Base-by-base conservation (phyloP, 2,329 filamentous ascomycete species). In the Penicillium verrucosum region DNA sequence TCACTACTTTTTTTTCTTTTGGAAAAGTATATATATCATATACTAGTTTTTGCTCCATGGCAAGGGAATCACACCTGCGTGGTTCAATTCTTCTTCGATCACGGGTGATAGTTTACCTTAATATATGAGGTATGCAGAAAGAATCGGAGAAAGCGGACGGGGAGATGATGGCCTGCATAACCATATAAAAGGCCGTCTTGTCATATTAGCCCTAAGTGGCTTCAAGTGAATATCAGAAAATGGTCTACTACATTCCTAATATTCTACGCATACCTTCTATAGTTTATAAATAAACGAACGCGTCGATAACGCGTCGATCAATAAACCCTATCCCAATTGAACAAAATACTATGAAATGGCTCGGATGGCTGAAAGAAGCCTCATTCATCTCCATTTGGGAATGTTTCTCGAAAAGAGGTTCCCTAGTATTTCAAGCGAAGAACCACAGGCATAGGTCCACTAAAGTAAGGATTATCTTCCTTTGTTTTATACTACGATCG, bases 1-100 rank as follows among this genome's bases (percentile, higher is more conserved):
- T 72, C 70, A 72, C 32, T 34, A 57, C 5, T 62, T 70, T 32
- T 30, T 30, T 32, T 5, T 3, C 4, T 30, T 9, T 11, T 2
- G 10, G 4, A 10, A 25, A 3, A 10, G n/a, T n/a, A n/a, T 40
- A 14, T 40, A 5, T 21, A 21, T 21, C 21, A 11, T 7, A 30
- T 14, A 18, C 18, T 18, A 6, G 11, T 32, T 23, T 46, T 46
- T 23, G 11, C n/a, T 45, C 7, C 6, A 2, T 11, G 11, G 30
- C 5, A 32, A 32, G 11, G 30, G 11, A 32, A 32, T 14, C 11
- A 32, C 30, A 12, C 11, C 1, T 30, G 12, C 11, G 5, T 32
- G 11, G 30, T 32, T 32, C 11, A 30, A 12, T 30, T 30, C 29
- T 5, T 30, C 30, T 12, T 32, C 30, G 11, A 12, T 12, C 30